Evolutionary conservation across 2,329 filamentous ascomycete genomes (phyloP).

Genomic region (Pleochaeta shiraiana): DNA sequence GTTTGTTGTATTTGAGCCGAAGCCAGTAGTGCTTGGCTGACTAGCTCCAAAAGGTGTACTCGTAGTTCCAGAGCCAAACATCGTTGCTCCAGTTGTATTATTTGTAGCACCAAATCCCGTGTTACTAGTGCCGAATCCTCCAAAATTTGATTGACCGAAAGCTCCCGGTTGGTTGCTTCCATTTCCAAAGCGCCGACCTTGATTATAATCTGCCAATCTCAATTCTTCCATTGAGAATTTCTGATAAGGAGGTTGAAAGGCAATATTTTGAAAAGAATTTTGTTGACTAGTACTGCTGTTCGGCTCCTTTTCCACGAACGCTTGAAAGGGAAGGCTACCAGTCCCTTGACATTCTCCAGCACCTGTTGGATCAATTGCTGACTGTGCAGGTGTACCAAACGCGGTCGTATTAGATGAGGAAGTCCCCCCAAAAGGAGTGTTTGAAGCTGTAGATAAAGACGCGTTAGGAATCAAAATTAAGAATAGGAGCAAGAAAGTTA

Average conservation of each 20-base stretch:
- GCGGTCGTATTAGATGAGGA: slow-evolving; percentile 19
- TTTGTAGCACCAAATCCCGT: slow-evolving; percentile 13
- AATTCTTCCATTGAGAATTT: slow-evolving; percentile 84
- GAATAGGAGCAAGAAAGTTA: neutral
- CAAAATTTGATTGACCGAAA: slow-evolving; percentile 33
- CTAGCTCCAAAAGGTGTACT: slow-evolving; percentile 25
- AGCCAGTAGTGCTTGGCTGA: slow-evolving; percentile 23
- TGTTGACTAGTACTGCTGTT: slow-evolving; percentile 28
- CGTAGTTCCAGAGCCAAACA: slow-evolving; percentile 22
- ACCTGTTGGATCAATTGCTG: slow-evolving; percentile 24
- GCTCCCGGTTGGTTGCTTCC: slow-evolving; percentile 58
- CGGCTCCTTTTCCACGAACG: slow-evolving; percentile 52
- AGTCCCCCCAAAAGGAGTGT: slow-evolving; percentile 21
- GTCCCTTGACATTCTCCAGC: slow-evolving; percentile 45
- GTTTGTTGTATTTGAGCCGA: slow-evolving; percentile 22
- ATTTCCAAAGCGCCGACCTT: slow-evolving; percentile 69
- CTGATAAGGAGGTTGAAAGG: slow-evolving; percentile 59
- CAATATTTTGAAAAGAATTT: slow-evolving; percentile 57
- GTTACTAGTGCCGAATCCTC: slow-evolving; percentile 19
- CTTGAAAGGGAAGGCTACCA: slow-evolving; percentile 42
- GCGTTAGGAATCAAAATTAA: neutral
- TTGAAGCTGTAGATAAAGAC: slow-evolving; percentile 13
- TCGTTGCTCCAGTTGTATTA: slow-evolving; percentile 15
- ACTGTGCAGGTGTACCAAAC: slow-evolving; percentile 22
- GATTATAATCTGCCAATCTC: slow-evolving; percentile 66